Evolutionary conservation across 768 basidiomycete genomes (phyloP).

Genomic region (Rubroboletus satanas): DNA sequence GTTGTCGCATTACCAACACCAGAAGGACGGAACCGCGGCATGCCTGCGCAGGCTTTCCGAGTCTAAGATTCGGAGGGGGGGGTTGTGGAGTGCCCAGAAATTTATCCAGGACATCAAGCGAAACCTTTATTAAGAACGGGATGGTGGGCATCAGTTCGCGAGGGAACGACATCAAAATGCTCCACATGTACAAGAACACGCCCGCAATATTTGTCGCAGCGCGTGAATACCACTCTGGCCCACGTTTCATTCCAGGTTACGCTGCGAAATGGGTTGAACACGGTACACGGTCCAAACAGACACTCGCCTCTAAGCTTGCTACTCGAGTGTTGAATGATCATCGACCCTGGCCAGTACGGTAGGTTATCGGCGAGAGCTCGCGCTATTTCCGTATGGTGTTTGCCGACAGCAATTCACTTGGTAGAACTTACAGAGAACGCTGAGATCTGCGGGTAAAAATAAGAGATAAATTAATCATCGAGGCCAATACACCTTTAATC

Average conservation of each 20-base stretch:
- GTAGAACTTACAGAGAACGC: background rate
- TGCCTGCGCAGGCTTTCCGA: background rate
- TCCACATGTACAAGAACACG: slow-evolving; percentile 5
- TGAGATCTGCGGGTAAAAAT: background rate
- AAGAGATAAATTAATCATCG: background rate
- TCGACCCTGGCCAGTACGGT: background rate
- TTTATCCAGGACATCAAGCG: background rate
- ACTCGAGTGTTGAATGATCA: too few species aligned
- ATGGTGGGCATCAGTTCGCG: background rate
- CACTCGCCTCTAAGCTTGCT: background rate
- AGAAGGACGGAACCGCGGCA: background rate
- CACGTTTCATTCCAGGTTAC: background rate
- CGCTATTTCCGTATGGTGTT: background rate
- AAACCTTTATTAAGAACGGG: slow-evolving; percentile 7
- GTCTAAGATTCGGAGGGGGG: background rate
- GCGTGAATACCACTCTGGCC: slow-evolving; percentile 5
- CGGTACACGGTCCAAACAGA: background rate
- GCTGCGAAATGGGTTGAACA: background rate
- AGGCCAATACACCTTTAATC: background rate
- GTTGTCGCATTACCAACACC: background rate
- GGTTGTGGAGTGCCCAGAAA: background rate
- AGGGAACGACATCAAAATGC: slow-evolving; percentile 8
- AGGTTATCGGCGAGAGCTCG: background rate
- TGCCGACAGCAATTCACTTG: background rate
- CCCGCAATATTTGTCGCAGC: slow-evolving; percentile 3